phyloP scores from a whole-genome alignment of 176 grass and related monocot species.

The Saccharum officinarum region DNA sequence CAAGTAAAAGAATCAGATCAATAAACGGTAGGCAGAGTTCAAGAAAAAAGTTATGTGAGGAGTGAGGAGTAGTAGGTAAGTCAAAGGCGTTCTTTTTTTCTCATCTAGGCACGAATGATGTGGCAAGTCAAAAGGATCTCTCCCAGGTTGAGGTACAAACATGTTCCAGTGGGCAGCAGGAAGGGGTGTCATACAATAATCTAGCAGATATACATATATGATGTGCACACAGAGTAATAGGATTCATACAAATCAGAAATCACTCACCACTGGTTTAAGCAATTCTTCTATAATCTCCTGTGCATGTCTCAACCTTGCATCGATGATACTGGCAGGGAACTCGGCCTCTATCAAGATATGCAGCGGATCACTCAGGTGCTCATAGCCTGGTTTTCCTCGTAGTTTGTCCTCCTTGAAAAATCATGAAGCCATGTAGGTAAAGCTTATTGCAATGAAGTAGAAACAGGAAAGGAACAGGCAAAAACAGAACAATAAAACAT shows the following conservation, averaged over 20 bases:
- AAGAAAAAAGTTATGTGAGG: neutral
- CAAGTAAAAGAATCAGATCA: neutral
- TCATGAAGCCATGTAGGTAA: constrained; percentile 22
- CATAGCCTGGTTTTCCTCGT: constrained; percentile 81
- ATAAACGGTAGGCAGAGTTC: neutral
- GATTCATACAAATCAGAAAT: constrained; percentile 14
- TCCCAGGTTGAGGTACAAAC: neutral
- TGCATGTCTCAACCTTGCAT: constrained; percentile 86
- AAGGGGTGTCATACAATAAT: neutral
- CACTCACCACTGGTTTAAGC: constrained; percentile 85
- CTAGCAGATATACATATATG: neutral
- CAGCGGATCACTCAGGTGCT: constrained; percentile 85
- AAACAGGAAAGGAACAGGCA: constrained; percentile 23
- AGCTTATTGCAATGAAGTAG: constrained; percentile 4
- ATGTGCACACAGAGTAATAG: neutral
- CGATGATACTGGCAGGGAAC: constrained; percentile 79
- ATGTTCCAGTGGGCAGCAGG: neutral
- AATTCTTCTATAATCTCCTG: constrained; percentile 92
- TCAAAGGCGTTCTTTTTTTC: neutral
- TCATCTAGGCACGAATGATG: neutral
- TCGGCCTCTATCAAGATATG: constrained; percentile 98
- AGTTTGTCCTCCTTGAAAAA: constrained; percentile 88
- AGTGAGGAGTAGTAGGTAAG: neutral
- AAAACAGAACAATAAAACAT: constrained; percentile 20
- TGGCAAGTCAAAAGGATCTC: neutral